These are phyloP conservation scores for Backusella liffmaniae DNA, from an alignment of 192 early-diverging fungal genomes.

Conservation along the genomic window DNA sequence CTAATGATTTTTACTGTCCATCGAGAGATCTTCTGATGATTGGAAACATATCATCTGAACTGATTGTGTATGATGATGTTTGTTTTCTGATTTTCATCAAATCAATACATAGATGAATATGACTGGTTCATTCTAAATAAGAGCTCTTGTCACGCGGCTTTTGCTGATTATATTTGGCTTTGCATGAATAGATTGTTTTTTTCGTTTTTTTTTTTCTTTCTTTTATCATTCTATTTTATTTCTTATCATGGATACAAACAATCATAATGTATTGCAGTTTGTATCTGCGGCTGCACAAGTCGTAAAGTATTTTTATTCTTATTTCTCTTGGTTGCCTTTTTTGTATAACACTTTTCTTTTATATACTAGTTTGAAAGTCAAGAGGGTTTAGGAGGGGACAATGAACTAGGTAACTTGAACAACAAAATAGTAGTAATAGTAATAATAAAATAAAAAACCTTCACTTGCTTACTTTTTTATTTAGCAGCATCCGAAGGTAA, in stretches of 20 bases:
- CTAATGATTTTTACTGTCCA: too few species aligned
- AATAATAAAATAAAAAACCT: not conserved
- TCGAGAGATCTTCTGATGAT: too few species aligned
- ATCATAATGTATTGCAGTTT: conserved; percentile 39
- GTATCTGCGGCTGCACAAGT: conserved; percentile 37
- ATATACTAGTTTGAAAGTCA: conserved; percentile 22
- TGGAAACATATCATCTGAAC: too few species aligned
- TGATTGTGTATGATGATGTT: too few species aligned
- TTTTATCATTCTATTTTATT: not conserved
- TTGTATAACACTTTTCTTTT: not conserved
- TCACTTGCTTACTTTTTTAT: not conserved
- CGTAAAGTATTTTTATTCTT: conserved; percentile 14
- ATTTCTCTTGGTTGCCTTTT: not conserved
- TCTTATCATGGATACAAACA: conserved; percentile 25
- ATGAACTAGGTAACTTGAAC: not conserved
- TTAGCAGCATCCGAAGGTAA: not conserved
- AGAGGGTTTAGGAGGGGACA: conserved; percentile 24
- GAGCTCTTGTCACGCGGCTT: too few species aligned
- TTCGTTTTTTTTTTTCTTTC: not conserved
- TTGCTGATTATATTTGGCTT: not conserved
- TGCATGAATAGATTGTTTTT: not conserved
- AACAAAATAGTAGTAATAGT: not conserved
- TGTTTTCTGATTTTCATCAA: too few species aligned
- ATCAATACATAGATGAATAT: too few species aligned
- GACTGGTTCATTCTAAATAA: too few species aligned